Percentiles rank a stretch among this genome's conserved stretches.
These are phyloP conservation scores for Acanthamoeba sp. DNA, from an alignment of 208 protist genomes.

Conservation along the genomic window DNA sequence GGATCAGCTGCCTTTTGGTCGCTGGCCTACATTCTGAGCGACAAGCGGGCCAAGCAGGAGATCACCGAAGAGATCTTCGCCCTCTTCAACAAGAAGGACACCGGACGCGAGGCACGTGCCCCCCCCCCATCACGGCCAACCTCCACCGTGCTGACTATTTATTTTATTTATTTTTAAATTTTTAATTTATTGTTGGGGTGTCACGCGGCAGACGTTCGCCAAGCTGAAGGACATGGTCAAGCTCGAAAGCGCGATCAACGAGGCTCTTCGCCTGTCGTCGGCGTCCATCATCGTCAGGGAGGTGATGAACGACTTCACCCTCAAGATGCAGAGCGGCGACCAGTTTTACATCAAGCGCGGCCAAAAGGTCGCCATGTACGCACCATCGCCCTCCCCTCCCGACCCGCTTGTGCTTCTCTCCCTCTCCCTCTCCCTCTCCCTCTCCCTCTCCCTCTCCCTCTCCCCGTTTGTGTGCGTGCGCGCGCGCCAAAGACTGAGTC, in stretches of 20 bases:
- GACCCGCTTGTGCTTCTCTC: too few relatives aligned
- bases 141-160: too few relatives aligned
- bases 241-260: conserved; percentile 35
- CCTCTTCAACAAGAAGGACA: conserved; percentile 5
- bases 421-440: too few relatives aligned
- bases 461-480: background rate
- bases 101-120: background rate
- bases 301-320: conserved; percentile 13
- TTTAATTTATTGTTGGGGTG: too few relatives aligned
- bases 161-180: too few relatives aligned
- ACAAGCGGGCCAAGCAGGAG: background rate
- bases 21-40: conserved; percentile 38
- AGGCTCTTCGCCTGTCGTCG: conserved; percentile 23
- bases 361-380: conserved; percentile 43
- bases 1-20: conserved; percentile 32
- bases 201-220: background rate
- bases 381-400: too few relatives aligned
- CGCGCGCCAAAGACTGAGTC: too few relatives aligned
- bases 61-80: background rate
- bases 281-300: conserved; percentile 29
- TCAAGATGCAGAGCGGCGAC: background rate
- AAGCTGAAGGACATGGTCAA: conserved; percentile 49
- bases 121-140: too few relatives aligned
- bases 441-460: background rate
- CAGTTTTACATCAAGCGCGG: background rate